Evolutionary conservation across 1,284 basidiomycete genomes (phyloP).

Genomic region (Wallemia hederae): DNA sequence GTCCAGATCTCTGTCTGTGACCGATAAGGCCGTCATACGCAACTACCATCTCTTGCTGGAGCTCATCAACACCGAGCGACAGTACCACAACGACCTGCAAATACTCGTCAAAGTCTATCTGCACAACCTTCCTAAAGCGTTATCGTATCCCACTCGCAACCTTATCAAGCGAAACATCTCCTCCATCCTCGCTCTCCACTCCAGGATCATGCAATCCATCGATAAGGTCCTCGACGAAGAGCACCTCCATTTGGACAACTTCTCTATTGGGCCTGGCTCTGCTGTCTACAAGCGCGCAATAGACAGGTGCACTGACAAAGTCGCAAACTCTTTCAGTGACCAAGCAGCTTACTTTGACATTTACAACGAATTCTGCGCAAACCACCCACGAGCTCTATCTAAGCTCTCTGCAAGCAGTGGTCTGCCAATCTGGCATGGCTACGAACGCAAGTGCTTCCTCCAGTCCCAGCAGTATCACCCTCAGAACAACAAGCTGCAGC

Average conservation of each 20-base stretch:
- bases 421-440: neutral
- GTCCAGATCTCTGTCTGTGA: neutral
- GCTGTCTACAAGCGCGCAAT: slow-evolving; percentile 3
- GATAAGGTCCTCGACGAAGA: slow-evolving; percentile 26
- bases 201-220: slow-evolving; percentile 26
- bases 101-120: slow-evolving; percentile 31
- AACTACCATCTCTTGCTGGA: slow-evolving; percentile 39
- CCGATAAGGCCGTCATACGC: neutral
- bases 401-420: neutral
- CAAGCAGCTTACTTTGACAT: neutral
- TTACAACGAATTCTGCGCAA: neutral
- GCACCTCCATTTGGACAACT: slow-evolving; percentile 20
- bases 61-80: slow-evolving; percentile 48
- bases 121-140: slow-evolving; percentile 16
- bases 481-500: slow-evolving; percentile 12
- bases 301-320: neutral
- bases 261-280: slow-evolving; percentile 12
- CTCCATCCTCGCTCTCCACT: slow-evolving; percentile 42
- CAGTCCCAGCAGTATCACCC: neutral
- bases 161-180: slow-evolving; percentile 37
- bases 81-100: slow-evolving; percentile 45
- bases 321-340: neutral
- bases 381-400: neutral
- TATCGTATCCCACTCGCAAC: slow-evolving; percentile 14
- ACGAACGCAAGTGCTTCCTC: neutral